Evolutionary conservation across 331 rosid species (phyloP), one percentile per base, ranked within the genome.

Genomic region (Malus hybrid): DNA sequence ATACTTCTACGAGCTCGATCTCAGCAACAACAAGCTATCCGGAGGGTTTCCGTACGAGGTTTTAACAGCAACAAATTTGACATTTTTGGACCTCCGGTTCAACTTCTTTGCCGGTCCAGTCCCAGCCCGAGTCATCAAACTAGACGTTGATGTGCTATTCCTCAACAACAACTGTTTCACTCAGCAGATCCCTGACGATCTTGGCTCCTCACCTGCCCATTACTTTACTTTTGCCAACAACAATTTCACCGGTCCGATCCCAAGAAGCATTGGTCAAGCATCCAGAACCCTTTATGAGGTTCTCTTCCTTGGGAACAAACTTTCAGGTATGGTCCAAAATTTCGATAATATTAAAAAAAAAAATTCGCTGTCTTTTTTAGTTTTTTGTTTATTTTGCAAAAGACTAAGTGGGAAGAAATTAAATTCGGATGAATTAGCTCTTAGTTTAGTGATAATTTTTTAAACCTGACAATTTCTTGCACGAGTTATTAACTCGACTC

Each of bases 11-110:
- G 98, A 93, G 83, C 83, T 91, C 3, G 98, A 93, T 65, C 85
- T 93, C 14, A 93, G 98, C 71, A 93, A 88, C 86, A 91, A 90
- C 90, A 74, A 79, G 11, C 27, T 85, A 0, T 0, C 0, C 0
- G 86, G 94, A 2, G 6, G 0, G 3, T 93, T 93, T 20, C 98
- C 98, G 7, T 1, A 2, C 0, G 57, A 79, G 29, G 87, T 87
- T 55, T 83, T 91, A 7, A 2, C 1, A 0, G 74, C 85, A 20
- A 46, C 1, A 2, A 4, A 59, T 0, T 73, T 93, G 10, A 82
- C 93, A 5, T 93, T 91, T 82, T 42, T 93, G 5, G 98, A 93
- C 70, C 84, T 89, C 50, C 83, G 98, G 71, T 93, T 88, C 74
- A 93, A 93, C 83, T 0, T 0, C 0, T 65, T 79, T 5, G 0